Base-by-base conservation (phyloP, 495 filamentous ascomycete genomes). In the Hypoxylon rickii region DNA sequence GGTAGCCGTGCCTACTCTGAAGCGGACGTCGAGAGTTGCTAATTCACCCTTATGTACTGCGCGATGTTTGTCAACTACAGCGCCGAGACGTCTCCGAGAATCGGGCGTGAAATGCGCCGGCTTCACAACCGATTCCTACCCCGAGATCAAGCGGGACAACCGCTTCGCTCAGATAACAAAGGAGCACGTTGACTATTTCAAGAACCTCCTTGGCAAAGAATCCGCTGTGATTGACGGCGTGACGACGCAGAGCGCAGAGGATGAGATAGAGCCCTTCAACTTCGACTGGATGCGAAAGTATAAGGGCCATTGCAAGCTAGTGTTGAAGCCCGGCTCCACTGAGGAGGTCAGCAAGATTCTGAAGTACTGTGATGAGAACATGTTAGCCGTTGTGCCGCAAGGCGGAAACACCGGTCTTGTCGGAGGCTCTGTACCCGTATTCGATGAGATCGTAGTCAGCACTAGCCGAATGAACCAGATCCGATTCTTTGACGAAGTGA, bases 271-370 rank as follows among this genome's bases (percentile, higher is more conserved):
- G 65, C 83, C 91, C 12, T 97, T 90, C 82, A 98, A 98, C 75
- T 84, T 82, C 61, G 94, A 98, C 76, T 98, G 94, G 94, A 97
- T 97, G 95, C 85, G 89, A 70, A 98, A 98, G 72, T 98, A 97
- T 76, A 86, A 90, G 31, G 94, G 94, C 31, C 92, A 96, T 68
- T 85, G 89, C 44, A 82, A 84, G 49, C 76, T 98, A 7, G 90
- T 97, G 7, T 75, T 98, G 39, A 96, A 93, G 73, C 94, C 94
- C 7, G 76, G 77, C 26, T 83, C 80, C 8, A 90, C 90, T 2
- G 83, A 90, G 53, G 88, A 98, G 72, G 86, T 96, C 66, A 92
- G 89, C 79, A 78, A 89, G 72, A 85, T 97, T 33, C 69, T 98
- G 59, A 85, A 86, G 70, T 95, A 97, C 80, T 97, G 94, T 76